phyloP scores from a whole-genome alignment of 805 yeast species.

The Saccharomycodes ludwigii region DNA sequence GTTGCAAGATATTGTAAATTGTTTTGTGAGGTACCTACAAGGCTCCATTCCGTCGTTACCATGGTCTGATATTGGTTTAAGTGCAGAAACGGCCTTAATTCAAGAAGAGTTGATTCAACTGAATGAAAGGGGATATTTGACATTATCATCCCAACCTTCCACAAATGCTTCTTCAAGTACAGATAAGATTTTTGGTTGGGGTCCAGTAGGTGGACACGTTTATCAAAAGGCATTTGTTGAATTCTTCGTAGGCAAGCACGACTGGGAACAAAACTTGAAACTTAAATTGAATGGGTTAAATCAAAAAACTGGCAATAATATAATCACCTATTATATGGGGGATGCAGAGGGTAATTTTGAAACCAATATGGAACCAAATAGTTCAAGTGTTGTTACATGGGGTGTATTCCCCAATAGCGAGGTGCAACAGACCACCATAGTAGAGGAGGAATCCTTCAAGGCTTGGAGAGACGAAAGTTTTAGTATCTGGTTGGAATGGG shows the following conservation, averaged over 20 bases:
- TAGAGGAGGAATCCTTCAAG: slow-evolving; percentile 82
- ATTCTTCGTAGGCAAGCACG: slow-evolving; percentile 60
- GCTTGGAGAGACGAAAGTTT: slow-evolving; percentile 98
- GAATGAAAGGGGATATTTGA: slow-evolving; percentile 64
- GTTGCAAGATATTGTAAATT: slow-evolving; percentile 43
- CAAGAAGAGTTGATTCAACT: slow-evolving; percentile 81
- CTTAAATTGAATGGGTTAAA: slow-evolving; percentile 33
- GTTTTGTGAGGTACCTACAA: slow-evolving; percentile 63
- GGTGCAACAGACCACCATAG: slow-evolving; percentile 81
- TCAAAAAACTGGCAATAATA: slow-evolving; percentile 21
- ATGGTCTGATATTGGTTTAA: slow-evolving; percentile 80
- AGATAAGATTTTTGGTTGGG: slow-evolving; percentile 96
- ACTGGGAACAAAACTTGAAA: slow-evolving; percentile 49
- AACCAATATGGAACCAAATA: slow-evolving; percentile 42
- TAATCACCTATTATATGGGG: slow-evolving; percentile 66
- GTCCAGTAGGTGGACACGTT: slow-evolving; percentile 77
- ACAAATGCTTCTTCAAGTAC: slow-evolving; percentile 63
- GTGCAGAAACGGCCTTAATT: slow-evolving; percentile 82
- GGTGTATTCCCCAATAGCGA: slow-evolving; percentile 91
- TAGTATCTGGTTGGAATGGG: slow-evolving; percentile 87
- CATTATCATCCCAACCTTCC: slow-evolving; percentile 94
- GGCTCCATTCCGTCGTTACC: slow-evolving; percentile 72
- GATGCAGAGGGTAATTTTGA: slow-evolving; percentile 45
- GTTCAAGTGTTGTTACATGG: slow-evolving; percentile 89
- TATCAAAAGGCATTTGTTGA: slow-evolving; percentile 94